Evolutionary conservation across 352 stramenopile genomes (phyloP), one percentile per base, ranked within the genome.

Genomic region (Phytophthora kernoviae): DNA sequence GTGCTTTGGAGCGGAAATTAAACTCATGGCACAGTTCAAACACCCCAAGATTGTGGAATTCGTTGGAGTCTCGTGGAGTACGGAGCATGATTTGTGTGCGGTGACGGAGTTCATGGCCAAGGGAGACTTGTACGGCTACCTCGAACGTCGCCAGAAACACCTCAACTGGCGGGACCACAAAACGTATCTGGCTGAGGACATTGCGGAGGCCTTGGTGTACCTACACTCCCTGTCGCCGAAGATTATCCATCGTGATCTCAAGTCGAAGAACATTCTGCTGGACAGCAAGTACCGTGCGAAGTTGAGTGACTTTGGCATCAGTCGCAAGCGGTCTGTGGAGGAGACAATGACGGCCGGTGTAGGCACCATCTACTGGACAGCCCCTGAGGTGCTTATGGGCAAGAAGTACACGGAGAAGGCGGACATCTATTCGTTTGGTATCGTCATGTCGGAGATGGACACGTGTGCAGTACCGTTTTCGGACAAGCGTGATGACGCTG

Each of bases 231-330:
- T 91, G 18, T 84, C 76, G 40, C 83, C 83, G 24, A 90, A 88
- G 66, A 73, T 96, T 59, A 92, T 96, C 66, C 84, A 93, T 60
- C 81, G 84, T n/a, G 81, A 91, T 53, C 70, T 93, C 57, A 93
- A 93, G 69, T 91, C 81, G 18, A 87, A 87, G 54, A 90, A 90
- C 46, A 70, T 87, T 24, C 15, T 87, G 24, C 47, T 87, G n/a
- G 62, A 75, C 44, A 65, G 47, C 47, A 57, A 71, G 26, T 72
- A 69, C 58, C 72, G 76, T 41, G 79, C 80, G 17, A 91, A 91
- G 44, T 53, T 91, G 22, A 88, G 77, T 43, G 77, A 90, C 58
- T 90, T 90, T 54, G 81, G 83, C 22, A 90, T 93, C 61, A 89
- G 79, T 30, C 75, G 80, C 18, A 79, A 93, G 42, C 78, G 83